Evolutionary conservation across 208 protist species (phyloP), one percentile per base, ranked within the genome.

Genomic region (Borovskyia barvae): DNA sequence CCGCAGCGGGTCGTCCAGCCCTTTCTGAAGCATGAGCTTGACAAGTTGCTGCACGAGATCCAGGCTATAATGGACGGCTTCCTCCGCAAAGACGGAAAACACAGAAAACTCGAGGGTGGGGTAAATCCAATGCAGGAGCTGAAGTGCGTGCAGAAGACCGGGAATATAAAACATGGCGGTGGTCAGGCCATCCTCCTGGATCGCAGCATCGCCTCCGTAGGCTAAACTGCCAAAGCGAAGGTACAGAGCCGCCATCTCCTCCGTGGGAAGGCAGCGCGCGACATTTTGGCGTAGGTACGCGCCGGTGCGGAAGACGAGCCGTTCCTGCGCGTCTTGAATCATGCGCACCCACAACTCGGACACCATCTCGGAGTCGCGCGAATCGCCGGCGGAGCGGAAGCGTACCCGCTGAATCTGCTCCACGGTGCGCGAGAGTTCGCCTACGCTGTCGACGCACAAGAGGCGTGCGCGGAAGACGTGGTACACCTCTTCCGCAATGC

Each of bases 251-350:
- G 61, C 70, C 35, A 80, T 55, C 32, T 72, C 80, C 19, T 58
- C 47, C 9, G 80, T 89, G 5, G 75, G 64, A 22, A 28, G 33
- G 49, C 60, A 72, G 39, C 69, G 49, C 0, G 73, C 68, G 36
- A 92, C 83, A 40, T 65, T 70, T 45, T 87, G 72, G 24, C 80
- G 77, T 36, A 93, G 59, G 42, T 79, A 92, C 22, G 92, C 79
- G 53, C 84, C 87, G 17, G 82, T 82, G 42, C 82, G 83, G 62
- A 93, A 93, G 41, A 92, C 75, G 11, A 95, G 53, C 15, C 85
- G 81, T 61, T 93, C 84, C 68, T 95, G 90, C 37, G 85, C 75
- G 60, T 93, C 86, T 56, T 93, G 84, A n/a, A 83, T 82, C 82
- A 93, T 90, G 57, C 82, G 75, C 40, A 76, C 70, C 62, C 80